Conservation (phyloP, 805 yeast genomes). For the Cyberlindnera veronae region DNA sequence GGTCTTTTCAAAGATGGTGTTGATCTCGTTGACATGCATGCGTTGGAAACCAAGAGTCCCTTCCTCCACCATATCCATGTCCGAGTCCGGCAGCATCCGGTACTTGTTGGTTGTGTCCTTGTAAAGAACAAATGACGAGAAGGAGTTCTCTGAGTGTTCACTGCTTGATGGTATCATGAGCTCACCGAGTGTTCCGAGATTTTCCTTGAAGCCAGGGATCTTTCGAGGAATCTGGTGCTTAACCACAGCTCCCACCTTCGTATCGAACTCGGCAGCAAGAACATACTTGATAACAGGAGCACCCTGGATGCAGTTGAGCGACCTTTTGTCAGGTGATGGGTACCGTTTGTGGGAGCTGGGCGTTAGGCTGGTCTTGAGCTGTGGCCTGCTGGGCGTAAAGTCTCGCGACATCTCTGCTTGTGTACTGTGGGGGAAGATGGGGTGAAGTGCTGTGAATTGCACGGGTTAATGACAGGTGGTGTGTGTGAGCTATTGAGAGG, state of each 20-base stretch:
- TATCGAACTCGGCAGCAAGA: constrained; percentile 76
- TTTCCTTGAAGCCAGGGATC: constrained; percentile 35
- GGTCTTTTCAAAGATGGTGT: constrained; percentile 23
- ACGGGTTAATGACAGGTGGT: too few relatives aligned
- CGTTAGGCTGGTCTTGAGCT: background rate
- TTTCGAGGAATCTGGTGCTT: constrained; percentile 54
- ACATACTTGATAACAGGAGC: constrained; percentile 48
- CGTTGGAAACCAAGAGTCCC: constrained; percentile 11
- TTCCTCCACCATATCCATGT: constrained; percentile 18
- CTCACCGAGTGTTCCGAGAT: constrained; percentile 42
- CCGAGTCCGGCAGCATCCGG: constrained; percentile 19
- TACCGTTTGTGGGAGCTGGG: background rate
- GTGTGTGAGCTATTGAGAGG: too few relatives aligned
- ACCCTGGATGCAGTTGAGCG: constrained; percentile 5
- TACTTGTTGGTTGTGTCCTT: constrained; percentile 30
- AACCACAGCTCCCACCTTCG: constrained; percentile 67
- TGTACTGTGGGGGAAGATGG: background rate
- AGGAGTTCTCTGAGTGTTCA: constrained; percentile 54
- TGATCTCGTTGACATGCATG: constrained; percentile 15
- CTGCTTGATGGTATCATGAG: constrained; percentile 61
- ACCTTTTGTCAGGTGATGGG: constrained; percentile 4
- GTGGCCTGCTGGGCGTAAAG: constrained; percentile 6
- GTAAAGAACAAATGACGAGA: constrained; percentile 52
- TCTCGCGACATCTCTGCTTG: constrained; percentile 6
- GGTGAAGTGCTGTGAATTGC: too few relatives aligned